Percentiles rank a stretch among this genome's conserved stretches.
phyloP scores from a whole-genome alignment of 2,329 filamentous ascomycete species.

The Venturiaceae sp. region DNA sequence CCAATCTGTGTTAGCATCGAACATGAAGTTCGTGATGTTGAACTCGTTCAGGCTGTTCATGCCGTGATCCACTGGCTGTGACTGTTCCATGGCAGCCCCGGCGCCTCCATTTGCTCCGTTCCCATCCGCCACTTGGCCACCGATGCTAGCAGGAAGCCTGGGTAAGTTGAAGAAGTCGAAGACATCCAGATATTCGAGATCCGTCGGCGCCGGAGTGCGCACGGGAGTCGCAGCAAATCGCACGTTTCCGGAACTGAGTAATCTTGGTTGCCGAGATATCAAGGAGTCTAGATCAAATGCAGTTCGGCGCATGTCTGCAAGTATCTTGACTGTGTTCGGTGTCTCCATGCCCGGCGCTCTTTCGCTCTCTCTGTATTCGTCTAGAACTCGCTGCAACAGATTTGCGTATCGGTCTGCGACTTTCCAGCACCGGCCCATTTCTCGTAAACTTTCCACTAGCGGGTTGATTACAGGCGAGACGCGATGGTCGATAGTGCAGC shows the following conservation, averaged over 20 bases:
- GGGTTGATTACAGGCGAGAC: conserved; percentile 70
- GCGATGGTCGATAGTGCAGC: conserved; percentile 72
- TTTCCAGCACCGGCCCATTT: conserved; percentile 77
- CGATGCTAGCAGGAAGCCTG: conserved; percentile 44
- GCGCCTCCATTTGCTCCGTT: not conserved
- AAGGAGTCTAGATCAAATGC: conserved; percentile 86
- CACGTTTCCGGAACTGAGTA: conserved; percentile 12
- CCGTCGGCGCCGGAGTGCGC: conserved; percentile 65
- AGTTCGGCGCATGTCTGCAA: conserved; percentile 84
- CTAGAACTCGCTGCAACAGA: conserved; percentile 71
- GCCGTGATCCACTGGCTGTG: not conserved
- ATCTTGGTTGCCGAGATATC: conserved; percentile 69
- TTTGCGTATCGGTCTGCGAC: conserved; percentile 75
- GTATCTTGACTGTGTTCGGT: conserved; percentile 73
- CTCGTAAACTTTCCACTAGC: conserved; percentile 71
- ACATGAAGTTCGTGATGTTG: conserved; percentile 70
- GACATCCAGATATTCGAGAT: conserved; percentile 83
- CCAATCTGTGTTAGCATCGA: conserved; percentile 66
- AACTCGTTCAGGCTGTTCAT: conserved; percentile 47
- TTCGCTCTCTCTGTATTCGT: conserved; percentile 61
- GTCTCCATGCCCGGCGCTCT: conserved; percentile 50
- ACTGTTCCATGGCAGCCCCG: conserved; percentile 2
- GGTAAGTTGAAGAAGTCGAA: conserved; percentile 95
- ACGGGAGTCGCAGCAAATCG: conserved; percentile 38
- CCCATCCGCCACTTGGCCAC: conserved; percentile 4